Conservation (phyloP, 2,329 filamentous ascomycete genomes). For the Penicillium verrucosum region DNA sequence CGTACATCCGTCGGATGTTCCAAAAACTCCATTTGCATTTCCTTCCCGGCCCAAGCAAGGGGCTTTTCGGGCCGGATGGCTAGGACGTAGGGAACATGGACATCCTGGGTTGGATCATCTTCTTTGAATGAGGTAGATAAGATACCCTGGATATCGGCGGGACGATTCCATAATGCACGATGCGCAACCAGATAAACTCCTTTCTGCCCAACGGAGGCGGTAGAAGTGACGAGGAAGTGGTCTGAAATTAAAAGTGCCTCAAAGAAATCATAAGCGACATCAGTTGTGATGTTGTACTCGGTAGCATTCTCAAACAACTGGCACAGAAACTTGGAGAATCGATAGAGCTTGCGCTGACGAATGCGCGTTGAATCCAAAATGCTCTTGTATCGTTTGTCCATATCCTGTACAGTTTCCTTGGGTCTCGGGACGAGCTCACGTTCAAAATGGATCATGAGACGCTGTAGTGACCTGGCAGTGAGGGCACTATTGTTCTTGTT, state of each 20-base stretch:
- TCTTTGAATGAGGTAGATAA: conserved; percentile 74
- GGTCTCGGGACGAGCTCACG: conserved; percentile 80
- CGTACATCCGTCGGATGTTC: conserved; percentile 83
- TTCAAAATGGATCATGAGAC: conserved; percentile 87
- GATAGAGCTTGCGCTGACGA: conserved; percentile 91
- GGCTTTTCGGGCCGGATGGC: conserved; percentile 77
- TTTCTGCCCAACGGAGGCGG: conserved; percentile 64
- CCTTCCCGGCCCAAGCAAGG: conserved; percentile 77
- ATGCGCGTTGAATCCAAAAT: conserved; percentile 94
- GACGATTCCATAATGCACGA: conserved; percentile 68
- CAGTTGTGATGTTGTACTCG: conserved; percentile 78
- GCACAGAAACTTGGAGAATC: conserved; percentile 85
- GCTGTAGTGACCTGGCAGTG: conserved; percentile 86
- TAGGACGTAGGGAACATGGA: conserved; percentile 74
- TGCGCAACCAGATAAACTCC: conserved; percentile 83
- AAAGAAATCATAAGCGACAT: conserved; percentile 71
- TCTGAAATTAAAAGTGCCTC: conserved; percentile 76
- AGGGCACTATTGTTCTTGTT: conserved; percentile 57
- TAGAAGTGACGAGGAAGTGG: conserved; percentile 79
- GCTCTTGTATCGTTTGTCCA: conserved; percentile 96
- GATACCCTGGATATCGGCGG: conserved; percentile 79
- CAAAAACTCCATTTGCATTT: conserved; percentile 66
- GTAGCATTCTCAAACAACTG: conserved; percentile 96
- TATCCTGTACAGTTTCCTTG: conserved; percentile 78
- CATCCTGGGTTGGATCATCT: conserved; percentile 67